These are phyloP conservation scores for Tanozyma kutaoensis DNA, from an alignment of 805 yeast species.

Conservation along the genomic window DNA sequence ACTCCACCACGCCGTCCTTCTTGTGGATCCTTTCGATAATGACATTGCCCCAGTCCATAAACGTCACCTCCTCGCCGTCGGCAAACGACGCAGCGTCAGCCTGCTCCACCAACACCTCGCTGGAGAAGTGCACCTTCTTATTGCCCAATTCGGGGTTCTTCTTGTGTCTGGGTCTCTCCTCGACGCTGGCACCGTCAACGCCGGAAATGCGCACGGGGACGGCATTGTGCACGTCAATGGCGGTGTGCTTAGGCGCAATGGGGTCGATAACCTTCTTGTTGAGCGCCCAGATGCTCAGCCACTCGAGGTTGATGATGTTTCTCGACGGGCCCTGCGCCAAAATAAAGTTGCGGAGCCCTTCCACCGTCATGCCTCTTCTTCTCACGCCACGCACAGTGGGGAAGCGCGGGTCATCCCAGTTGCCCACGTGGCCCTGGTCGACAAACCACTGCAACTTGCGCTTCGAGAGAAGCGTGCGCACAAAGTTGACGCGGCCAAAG, in stretches of 20 bases:
- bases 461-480: slow-evolving; percentile 89
- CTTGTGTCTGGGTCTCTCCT: slow-evolving; percentile 85
- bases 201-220: slow-evolving; percentile 61
- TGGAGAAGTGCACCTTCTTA: slow-evolving; percentile 60
- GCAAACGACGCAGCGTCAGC: slow-evolving; percentile 58
- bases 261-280: slow-evolving; percentile 98
- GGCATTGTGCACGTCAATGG: slow-evolving; percentile 49
- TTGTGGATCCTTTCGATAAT: slow-evolving; percentile 60
- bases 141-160: slow-evolving; percentile 85
- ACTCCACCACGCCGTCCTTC: slow-evolving; percentile 43
- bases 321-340: slow-evolving; percentile 96
- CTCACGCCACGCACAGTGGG: slow-evolving; percentile 99
- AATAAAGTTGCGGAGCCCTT: slow-evolving; percentile 89
- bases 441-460: slow-evolving; percentile 99
- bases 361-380: slow-evolving; percentile 99
- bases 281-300: slow-evolving; percentile 96
- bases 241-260: slow-evolving; percentile 89
- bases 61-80: slow-evolving; percentile 87
- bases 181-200: slow-evolving; percentile 48
- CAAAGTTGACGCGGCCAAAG: slow-evolving; percentile 93
- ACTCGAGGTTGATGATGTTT: slow-evolving; percentile 91
- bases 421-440: slow-evolving; percentile 71
- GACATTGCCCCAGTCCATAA: slow-evolving; percentile 98
- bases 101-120: slow-evolving; percentile 66
- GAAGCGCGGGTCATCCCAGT: slow-evolving; percentile 99